Evolutionary conservation across 495 filamentous ascomycete genomes (phyloP).

Genomic region (Tuber indicum): DNA sequence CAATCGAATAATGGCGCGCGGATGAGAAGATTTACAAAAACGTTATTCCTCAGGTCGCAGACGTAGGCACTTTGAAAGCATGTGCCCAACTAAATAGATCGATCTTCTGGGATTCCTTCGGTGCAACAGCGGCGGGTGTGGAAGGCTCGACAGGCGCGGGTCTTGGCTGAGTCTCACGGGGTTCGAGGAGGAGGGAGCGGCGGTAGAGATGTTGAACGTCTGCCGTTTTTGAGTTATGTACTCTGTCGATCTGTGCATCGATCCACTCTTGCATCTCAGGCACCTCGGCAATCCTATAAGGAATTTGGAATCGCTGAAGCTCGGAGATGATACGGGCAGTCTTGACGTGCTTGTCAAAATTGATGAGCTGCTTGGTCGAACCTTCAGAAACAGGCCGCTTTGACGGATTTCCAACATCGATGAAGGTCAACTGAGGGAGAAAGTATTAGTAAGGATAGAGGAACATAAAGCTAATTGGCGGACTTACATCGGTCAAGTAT

Average conservation of each 20-base stretch:
- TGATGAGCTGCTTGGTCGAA: slow-evolving; percentile 62
- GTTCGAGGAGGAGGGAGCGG: slow-evolving; percentile 81
- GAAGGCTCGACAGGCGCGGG: slow-evolving; percentile 48
- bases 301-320: slow-evolving; percentile 93
- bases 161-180: slow-evolving; percentile 57
- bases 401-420: slow-evolving; percentile 87
- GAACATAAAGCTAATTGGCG: slow-evolving; percentile 22
- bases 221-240: slow-evolving; percentile 69
- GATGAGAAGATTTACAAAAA: slow-evolving; percentile 12
- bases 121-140: slow-evolving; percentile 16
- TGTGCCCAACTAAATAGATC: slow-evolving; percentile 55
- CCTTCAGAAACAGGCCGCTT: slow-evolving; percentile 56
- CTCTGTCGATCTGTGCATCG: slow-evolving; percentile 70
- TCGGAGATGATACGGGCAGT: slow-evolving; percentile 94
- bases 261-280: slow-evolving; percentile 94
- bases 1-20: slow-evolving; percentile 7
- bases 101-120: slow-evolving; percentile 45
- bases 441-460: slow-evolving; percentile 2
- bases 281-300: slow-evolving; percentile 76
- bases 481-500: slow-evolving; percentile 75
- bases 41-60: slow-evolving; percentile 28
- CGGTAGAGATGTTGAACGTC: slow-evolving; percentile 81
- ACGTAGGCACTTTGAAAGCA: slow-evolving; percentile 47
- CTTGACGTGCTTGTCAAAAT: slow-evolving; percentile 95
- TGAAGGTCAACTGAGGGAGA: slow-evolving; percentile 57